A percentile compares a stretch with the other conserved stretches of the same genome.
phyloP scores from a whole-genome alignment of 108 stramenopile genomes.

The Skeletonema menzelii region DNA sequence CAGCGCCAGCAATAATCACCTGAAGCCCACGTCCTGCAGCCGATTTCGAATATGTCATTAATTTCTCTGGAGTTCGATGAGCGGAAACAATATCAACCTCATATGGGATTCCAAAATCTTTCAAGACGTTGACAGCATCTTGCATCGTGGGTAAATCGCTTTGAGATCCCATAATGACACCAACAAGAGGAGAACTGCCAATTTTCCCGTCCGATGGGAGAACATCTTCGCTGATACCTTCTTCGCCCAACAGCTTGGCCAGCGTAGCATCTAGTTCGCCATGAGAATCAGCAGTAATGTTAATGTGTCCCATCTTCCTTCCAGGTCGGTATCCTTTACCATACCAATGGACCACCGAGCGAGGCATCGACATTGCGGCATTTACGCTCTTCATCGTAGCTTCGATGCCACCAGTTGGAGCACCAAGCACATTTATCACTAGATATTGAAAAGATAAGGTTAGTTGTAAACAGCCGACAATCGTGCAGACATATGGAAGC shows the following conservation, averaged over 20 bases:
- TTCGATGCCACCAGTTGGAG: conserved; percentile 66
- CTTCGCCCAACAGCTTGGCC: conserved; percentile 56
- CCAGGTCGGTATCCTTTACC: conserved; percentile 92
- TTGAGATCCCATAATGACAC: conserved; percentile 98
- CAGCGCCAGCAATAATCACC: conserved; percentile 97
- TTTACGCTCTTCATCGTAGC: conserved; percentile 83
- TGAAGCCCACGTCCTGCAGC: conserved; percentile 89
- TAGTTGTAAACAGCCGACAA: conserved; percentile 1
- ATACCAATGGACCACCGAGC: conserved; percentile 97
- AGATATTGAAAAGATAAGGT: background rate
- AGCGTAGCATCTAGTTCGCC: conserved; percentile 66
- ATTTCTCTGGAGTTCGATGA: conserved; percentile 96
- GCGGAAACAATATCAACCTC: conserved; percentile 98
- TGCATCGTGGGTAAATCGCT: conserved; percentile 98
- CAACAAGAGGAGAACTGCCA: conserved; percentile 78
- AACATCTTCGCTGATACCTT: conserved; percentile 64
- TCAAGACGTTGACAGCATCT: conserved; percentile 86
- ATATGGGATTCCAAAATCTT: conserved; percentile 87
- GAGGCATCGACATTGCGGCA: conserved; percentile 76
- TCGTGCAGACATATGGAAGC: background rate
- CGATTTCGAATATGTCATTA: conserved; percentile 87
- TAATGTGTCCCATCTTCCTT: conserved; percentile 98
- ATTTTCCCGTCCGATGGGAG: conserved; percentile 56
- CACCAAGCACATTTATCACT: conserved; percentile 91
- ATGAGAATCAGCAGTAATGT: conserved; percentile 86